These are phyloP conservation scores for Alternaria infectoria DNA, from an alignment of 2,329 filamentous ascomycete genomes.

Conservation along the genomic window DNA sequence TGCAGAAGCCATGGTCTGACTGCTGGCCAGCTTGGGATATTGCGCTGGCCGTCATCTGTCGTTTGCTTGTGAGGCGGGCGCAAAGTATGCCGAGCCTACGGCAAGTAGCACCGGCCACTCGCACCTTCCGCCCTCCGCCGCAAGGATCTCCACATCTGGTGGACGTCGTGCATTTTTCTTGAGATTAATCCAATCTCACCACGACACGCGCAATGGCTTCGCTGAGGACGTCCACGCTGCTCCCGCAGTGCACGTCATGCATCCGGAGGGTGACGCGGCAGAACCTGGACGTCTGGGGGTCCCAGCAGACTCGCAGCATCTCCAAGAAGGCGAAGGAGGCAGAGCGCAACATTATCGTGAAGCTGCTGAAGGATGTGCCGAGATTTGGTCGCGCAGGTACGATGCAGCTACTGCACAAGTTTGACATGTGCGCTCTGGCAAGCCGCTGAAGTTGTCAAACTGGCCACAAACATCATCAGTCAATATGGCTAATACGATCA, in stretches of 20 bases:
- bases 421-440: not conserved
- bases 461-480: not conserved
- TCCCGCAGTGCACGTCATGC: conserved; percentile 50
- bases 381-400: conserved; percentile 56
- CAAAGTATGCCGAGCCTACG: conserved; percentile 27
- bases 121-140: conserved; percentile 25
- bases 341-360: conserved; percentile 55
- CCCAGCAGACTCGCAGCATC: conserved; percentile 52
- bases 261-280: conserved; percentile 42
- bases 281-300: conserved; percentile 33
- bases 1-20: conserved; percentile 39
- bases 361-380: conserved; percentile 59
- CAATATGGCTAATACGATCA: conserved; percentile 23
- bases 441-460: not conserved
- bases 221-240: conserved; percentile 36
- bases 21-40: conserved; percentile 21
- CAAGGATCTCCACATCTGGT: conserved; percentile 36
- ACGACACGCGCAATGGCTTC: conserved; percentile 42
- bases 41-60: conserved; percentile 33
- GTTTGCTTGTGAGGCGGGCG: conserved; percentile 33
- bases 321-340: conserved; percentile 53
- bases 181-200: conserved; percentile 9
- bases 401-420: conserved; percentile 5
- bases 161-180: conserved; percentile 21
- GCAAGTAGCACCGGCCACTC: conserved; percentile 27